Base-by-base conservation (phyloP, 2,329 filamentous ascomycete species). In the Saccharata proteae region DNA sequence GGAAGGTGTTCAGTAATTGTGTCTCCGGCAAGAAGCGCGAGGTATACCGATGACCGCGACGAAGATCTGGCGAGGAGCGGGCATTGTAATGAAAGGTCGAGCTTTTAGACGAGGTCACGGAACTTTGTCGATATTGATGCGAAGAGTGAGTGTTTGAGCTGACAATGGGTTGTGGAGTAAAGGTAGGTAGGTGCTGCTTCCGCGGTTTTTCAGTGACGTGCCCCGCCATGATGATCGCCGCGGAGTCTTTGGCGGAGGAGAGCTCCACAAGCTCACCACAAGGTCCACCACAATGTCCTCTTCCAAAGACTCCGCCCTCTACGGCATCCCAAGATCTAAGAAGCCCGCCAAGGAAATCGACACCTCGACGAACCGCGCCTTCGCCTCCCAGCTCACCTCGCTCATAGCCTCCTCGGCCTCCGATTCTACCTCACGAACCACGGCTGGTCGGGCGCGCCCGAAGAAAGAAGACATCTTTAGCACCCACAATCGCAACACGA, bases 311-410 rank as follows among this genome's bases (percentile, higher is more conserved):
- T 67, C 71, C 6, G 61, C 75, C 40, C 71, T 94, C 10, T 94
- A 94, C 57, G 84, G 84, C 48, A 70, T 78, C 31, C 71, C 73
- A 33, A 72, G 74, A 21, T 62, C 71, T 8, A 88, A 85, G 55
- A 76, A 75, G 23, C 51, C 51, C 30, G 57, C 61, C 45, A 77
- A 74, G 48, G 74, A 80, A 46, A 71, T 82, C 35, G 65, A 69
- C 13, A 72, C 85, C 12, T 78, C 74, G 12, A 75, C 73, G 26
- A 75, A 73, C 25, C 72, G 93, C 33, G 76, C 84, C 50, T 96
- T 98, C 61, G 76, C 80, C n/a, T 82, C 83, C 8, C 81, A 90
- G 42, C 73, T 96, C 40, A 79, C 80, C 44, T 81, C 77, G 26
- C 74, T 94, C 34, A 83, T 94, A 58, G 65, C 77, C 32, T 48